Evolutionary conservation across 805 yeast species (phyloP), one percentile per base, ranked within the genome.

Genomic region (Metschnikowia vanudenii): DNA sequence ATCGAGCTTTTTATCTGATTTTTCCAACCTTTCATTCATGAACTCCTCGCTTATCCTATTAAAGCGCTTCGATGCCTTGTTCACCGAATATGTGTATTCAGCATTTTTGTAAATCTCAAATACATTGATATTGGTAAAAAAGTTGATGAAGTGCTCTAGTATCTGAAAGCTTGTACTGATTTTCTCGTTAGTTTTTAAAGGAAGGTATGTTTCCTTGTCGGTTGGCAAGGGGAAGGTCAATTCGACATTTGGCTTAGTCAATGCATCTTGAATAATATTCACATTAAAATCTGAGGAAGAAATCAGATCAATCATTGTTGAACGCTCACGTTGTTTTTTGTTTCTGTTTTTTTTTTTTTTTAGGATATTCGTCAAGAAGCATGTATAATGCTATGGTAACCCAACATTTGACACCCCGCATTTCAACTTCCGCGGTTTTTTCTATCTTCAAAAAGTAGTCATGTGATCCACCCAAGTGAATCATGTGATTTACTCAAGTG

Each of bases 171-270:
- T 61, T 7, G 50, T 52, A 24, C 53, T 44, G 4, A 61, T 54
- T 24, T 63, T 59, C 30, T 61, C 63, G 53, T 69, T 69, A 12
- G 60, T 65, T 7, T 60, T 61, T 11, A 67, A 43, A 13, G 58
- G 52, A 20, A 69, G 55, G 38, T 60, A 61, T 2, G 68, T 57
- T 9, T 63, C 67, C 32, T 60, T 50, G 50, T 69, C 73, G 11
- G 61, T 60, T 5, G 76, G 76, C 17, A 71, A 57, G 1, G 76
- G 76, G 47, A 70, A 69, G 10, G 66, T 51, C 10, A 70, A 58
- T 4, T 58, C 64, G 22, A 72, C 58, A 37, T 57, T 57, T 16
- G 75, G 75, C 2, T 52, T 33, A 1, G 51, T 39, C 14, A 62
- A 55, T 0, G 71, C 66, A 54, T 67, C 61, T 9, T 69, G 69